Conservation (phyloP, 345 rosid genomes). For the Populus ilicifolia region DNA sequence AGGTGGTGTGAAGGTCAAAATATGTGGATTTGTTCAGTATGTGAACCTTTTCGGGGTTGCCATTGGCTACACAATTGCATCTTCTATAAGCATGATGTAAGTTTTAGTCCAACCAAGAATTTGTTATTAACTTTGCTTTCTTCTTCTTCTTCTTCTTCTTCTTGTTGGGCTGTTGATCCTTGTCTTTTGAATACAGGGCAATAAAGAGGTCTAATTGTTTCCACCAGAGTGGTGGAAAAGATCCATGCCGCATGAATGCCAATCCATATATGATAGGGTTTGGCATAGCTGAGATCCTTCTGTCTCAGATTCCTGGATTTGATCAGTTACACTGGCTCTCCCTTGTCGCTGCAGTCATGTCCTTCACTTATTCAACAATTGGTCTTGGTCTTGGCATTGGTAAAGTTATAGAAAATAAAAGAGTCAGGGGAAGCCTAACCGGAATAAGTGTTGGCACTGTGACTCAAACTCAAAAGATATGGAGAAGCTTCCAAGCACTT, state of each 20-base stretch:
- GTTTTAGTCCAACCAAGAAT: background rate
- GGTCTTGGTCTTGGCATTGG: constrained; percentile 85
- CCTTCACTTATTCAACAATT: constrained; percentile 84
- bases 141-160: background rate
- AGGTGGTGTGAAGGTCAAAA: constrained; percentile 68
- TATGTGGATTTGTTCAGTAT: constrained; percentile 68
- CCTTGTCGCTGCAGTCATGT: constrained; percentile 84
- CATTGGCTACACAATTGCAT: constrained; percentile 76
- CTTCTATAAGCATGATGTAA: constrained; percentile 78
- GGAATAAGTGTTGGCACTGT: constrained; percentile 60
- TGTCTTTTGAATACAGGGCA: constrained; percentile 46
- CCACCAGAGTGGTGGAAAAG: constrained; percentile 36
- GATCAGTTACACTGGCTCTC: constrained; percentile 95
- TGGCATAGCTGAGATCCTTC: constrained; percentile 49
- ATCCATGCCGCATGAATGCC: constrained; percentile 49
- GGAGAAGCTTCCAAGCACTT: constrained; percentile 88
- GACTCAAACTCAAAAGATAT: constrained; percentile 58
- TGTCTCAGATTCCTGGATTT: constrained; percentile 83
- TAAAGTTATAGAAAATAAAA: constrained; percentile 60
- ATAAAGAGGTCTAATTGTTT: constrained; percentile 57
- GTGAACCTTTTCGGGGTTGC: constrained; percentile 61
- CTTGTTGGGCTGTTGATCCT: background rate
- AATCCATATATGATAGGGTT: constrained; percentile 67
- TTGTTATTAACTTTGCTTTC: background rate
- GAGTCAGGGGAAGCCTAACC: constrained; percentile 62